Conservation (phyloP, 1,284 basidiomycete genomes). For the Ustilago nuda region DNA sequence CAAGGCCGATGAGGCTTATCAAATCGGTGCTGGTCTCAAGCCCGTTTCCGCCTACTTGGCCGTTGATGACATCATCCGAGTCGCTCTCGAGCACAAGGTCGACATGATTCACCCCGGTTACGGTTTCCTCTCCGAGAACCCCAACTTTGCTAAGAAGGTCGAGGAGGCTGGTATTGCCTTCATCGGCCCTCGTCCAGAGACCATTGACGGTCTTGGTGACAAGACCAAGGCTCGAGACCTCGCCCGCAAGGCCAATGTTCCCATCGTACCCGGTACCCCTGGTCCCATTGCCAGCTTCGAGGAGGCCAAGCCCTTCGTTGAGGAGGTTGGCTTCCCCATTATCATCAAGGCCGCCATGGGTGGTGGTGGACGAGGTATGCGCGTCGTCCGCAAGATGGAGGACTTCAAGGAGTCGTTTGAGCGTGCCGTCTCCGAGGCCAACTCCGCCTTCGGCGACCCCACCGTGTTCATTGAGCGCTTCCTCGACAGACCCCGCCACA, state of each 20-base stretch:
- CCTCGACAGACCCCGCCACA: slow-evolving; percentile 93
- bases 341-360: slow-evolving; percentile 99
- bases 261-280: slow-evolving; percentile 96
- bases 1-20: slow-evolving; percentile 99
- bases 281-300: slow-evolving; percentile 87
- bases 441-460: slow-evolving; percentile 92
- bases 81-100: slow-evolving; percentile 83
- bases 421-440: slow-evolving; percentile 94
- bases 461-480: slow-evolving; percentile 99
- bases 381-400: slow-evolving; percentile 78
- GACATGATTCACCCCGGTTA: slow-evolving; percentile 95
- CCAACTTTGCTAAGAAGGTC: slow-evolving; percentile 92
- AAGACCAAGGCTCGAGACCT: slow-evolving; percentile 87
- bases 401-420: slow-evolving; percentile 92
- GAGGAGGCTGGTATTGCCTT: slow-evolving; percentile 97
- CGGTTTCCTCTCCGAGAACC: slow-evolving; percentile 98
- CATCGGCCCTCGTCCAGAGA: slow-evolving; percentile 93
- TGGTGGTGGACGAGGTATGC: slow-evolving; percentile 91
- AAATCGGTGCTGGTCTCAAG: slow-evolving; percentile 93
- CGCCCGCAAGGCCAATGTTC: slow-evolving; percentile 74
- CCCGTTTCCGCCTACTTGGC: slow-evolving; percentile 97
- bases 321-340: slow-evolving; percentile 93
- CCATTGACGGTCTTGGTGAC: slow-evolving; percentile 97
- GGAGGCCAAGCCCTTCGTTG: slow-evolving; percentile 87
- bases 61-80: slow-evolving; percentile 91